These are phyloP conservation scores for Hypoxylon sp. DNA, from an alignment of 2,329 filamentous ascomycete genomes.

Conservation along the genomic window DNA sequence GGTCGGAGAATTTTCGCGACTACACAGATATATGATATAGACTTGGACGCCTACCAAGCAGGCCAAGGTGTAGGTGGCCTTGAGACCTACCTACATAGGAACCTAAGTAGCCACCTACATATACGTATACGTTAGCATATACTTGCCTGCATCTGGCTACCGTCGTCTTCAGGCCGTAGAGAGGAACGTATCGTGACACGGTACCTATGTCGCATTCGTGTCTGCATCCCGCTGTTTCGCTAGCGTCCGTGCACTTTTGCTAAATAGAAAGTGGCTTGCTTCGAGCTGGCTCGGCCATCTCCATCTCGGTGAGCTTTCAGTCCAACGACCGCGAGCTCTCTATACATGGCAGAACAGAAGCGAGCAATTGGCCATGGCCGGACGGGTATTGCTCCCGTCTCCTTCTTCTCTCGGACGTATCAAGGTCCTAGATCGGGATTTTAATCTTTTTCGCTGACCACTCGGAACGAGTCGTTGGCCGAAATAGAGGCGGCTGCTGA, in stretches of 20 bases:
- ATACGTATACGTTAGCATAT: too few species aligned
- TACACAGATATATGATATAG: too few species aligned
- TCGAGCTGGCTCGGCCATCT: background rate
- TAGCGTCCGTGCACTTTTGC: background rate
- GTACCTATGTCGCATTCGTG: slow-evolving; percentile 8
- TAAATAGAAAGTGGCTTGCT: background rate
- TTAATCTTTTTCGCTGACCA: slow-evolving; percentile 5
- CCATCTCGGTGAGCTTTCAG: background rate
- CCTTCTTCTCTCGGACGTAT: background rate
- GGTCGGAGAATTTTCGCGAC: slow-evolving; percentile 23
- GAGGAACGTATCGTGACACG: background rate
- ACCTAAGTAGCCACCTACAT: too few species aligned
- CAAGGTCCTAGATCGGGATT: slow-evolving; percentile 3
- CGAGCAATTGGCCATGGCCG: background rate
- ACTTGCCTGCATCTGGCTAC: too few species aligned
- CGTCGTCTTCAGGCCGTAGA: background rate
- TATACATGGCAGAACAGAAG: too few species aligned
- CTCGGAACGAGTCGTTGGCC: background rate
- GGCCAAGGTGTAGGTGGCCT: too few species aligned
- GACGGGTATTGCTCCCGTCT: background rate
- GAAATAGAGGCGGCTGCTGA: slow-evolving; percentile 19
- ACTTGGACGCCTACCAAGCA: too few species aligned
- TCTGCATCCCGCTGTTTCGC: slow-evolving; percentile 3
- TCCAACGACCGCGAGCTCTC: too few species aligned
- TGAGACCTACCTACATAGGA: background rate